Evolutionary conservation across 2,329 filamentous ascomycete genomes (phyloP).

Genomic region (Cercospora sp.): DNA sequence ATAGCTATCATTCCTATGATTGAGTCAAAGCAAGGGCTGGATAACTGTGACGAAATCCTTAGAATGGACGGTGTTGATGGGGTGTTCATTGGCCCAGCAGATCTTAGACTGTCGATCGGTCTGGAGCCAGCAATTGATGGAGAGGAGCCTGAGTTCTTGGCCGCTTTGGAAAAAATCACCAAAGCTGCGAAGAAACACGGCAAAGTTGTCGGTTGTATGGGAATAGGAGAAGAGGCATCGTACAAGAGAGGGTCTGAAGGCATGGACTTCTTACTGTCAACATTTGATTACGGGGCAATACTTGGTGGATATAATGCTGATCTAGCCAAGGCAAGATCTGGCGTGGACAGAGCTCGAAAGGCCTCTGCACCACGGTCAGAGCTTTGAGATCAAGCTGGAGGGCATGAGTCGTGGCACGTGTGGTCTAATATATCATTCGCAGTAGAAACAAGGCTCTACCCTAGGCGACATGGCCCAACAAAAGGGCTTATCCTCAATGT

Average conservation of each 20-base stretch:
- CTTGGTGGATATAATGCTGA: not conserved
- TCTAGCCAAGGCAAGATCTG: not conserved
- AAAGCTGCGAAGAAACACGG: not conserved
- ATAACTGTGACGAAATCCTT: not conserved
- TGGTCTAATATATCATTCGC: not conserved
- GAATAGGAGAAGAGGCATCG: not conserved
- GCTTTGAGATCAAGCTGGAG: not conserved
- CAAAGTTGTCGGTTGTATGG: not conserved
- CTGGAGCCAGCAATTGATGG: not conserved
- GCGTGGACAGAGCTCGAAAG: not conserved
- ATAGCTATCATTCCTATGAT: not conserved
- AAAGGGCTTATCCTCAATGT: too few species aligned
- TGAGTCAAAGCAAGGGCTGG: not conserved
- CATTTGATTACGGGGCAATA: not conserved
- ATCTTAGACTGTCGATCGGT: not conserved
- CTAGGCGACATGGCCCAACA: too few species aligned
- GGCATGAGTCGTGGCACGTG: not conserved
- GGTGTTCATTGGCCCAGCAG: not conserved
- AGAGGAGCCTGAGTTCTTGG: not conserved
- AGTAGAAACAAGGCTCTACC: too few species aligned
- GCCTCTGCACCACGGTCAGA: not conserved
- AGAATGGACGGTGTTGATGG: not conserved
- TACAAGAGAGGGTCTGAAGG: not conserved
- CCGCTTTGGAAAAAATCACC: not conserved
- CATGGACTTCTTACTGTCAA: not conserved